Base-by-base conservation (phyloP, 2,329 filamentous ascomycete genomes). In the Cordyceps cicadae region DNA sequence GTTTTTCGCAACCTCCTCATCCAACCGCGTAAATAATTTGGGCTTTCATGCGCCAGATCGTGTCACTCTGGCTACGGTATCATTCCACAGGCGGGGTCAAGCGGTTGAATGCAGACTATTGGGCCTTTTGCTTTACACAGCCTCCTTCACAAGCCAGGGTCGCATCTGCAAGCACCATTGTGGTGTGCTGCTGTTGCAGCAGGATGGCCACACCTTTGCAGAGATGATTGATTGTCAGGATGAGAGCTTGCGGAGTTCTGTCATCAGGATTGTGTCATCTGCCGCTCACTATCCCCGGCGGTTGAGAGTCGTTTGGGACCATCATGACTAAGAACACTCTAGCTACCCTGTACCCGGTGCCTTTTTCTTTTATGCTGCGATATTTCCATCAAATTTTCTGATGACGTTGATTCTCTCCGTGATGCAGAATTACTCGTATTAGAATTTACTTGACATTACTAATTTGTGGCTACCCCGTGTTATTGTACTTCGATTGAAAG, bases 101-200 rank as follows among this genome's bases (percentile, higher is more conserved):
- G 19, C 37, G 8, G 11, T 51, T 26, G 34, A 26, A 14, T 32
- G 55, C 48, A 51, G 46, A 52, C 46, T 59, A 59, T 59, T 59
- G 55, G 55, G 15, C 15, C 55, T 52, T 59, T 59, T 59, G 55
- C 37, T 43, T 14, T 59, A 52, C 55, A 59, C 55, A 59, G 55
- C 55, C 55, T 48, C 55, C 32, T 43, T 58, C 15, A 21, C 39
- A 34, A 37, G 29, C 54, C 45, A 50, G 46, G 29, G n/a, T 52
- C n/a, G n/a, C 41, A 56, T 56, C 41, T 57, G 54, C 29, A 55
- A 19, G 29, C 37, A 8, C 41, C 41, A 32, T 48, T 15, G n/a
- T 19, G 26, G 26, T 48, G 45, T 37, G 43, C 29, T 32, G 46
- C 46, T 12, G 37, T 43, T 32, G 19, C 11, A 24, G 46, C 3